Percentiles rank a stretch among this genome's conserved stretches.
phyloP scores from a whole-genome alignment of 164 flowering plant species.

The Aristolochia fimbriata region DNA sequence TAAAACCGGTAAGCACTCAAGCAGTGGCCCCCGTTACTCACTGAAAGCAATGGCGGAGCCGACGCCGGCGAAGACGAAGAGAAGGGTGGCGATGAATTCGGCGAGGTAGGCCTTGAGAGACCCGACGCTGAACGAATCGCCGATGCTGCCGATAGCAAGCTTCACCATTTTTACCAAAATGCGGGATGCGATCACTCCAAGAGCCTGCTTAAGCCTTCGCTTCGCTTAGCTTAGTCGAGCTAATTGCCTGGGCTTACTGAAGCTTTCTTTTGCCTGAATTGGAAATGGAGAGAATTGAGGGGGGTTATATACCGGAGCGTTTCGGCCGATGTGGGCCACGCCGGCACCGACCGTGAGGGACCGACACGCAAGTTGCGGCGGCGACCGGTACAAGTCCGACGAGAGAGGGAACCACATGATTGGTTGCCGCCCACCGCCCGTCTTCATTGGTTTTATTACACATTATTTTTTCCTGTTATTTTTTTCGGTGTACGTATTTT shows the following conservation, averaged over 20 bases:
- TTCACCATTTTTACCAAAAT: conserved; percentile 41
- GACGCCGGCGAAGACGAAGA: conserved; percentile 71
- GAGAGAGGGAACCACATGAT: conserved; percentile 2
- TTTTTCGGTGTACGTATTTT: background rate
- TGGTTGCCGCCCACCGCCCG: conserved; percentile 16
- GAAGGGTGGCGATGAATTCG: conserved; percentile 63
- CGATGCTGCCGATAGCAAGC: conserved; percentile 38
- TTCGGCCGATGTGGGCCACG: background rate
- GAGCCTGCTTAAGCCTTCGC: background rate
- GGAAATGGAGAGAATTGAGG: background rate
- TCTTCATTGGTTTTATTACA: conserved; percentile 11
- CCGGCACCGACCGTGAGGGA: conserved; percentile 40
- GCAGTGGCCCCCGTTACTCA: conserved; percentile 15
- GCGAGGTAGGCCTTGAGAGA: conserved; percentile 47
- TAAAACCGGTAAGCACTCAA: too few species aligned
- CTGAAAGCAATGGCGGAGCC: conserved; percentile 68
- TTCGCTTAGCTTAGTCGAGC: too few species aligned
- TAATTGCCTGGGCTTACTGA: background rate
- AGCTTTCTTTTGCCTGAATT: background rate
- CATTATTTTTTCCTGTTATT: conserved; percentile 3
- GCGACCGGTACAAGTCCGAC: conserved; percentile 4
- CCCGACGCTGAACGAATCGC: conserved; percentile 46
- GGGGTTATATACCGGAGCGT: background rate
- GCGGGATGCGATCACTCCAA: background rate
- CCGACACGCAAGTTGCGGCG: conserved; percentile 1